Evolutionary conservation across 1,139 yeast species (phyloP), one percentile per base, ranked within the genome.

Genomic region (Zygoascus meyerae): DNA sequence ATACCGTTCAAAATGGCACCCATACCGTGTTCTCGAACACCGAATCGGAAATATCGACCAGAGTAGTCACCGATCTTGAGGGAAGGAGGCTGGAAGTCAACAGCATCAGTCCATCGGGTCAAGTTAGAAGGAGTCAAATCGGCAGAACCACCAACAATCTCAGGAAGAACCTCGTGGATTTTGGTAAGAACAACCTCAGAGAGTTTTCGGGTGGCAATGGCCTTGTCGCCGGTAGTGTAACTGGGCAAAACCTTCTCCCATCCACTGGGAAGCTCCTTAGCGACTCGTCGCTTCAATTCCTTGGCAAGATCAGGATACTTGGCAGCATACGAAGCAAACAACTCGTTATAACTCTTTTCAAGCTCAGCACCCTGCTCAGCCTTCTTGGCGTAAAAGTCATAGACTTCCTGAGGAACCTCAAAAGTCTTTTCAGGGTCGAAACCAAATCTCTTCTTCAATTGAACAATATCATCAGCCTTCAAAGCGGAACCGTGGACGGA

Each of bases 1-100:
- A 92, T 85, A 82, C 99, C 99, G 72, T 94, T 92, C 83, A 92
- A 80, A 68, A 92, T 86, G 58, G 97, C 97, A 73, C 97, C 97
- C 97, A 92, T 90, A 71, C 89, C 98, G 73, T 94, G 98, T 76
- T 92, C 99, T 74, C 99, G 86, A 56, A 92, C 97, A 81, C 99
- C 99, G 70, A 85, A 92, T 75, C 97, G 85, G 70, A 92, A 78
- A 76, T 92, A 92, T 69, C 97, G 84, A 68, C 99, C 99, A 52
- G 79, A 57, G 75, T 83, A 90, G 67, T 80, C 80, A 72, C 98
- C 98, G 57, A 87, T 75, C 46, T 81, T 81, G 56, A 90, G 74
- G 51, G 80, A 65, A 48, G 92, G 87, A 52, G 94, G 89, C 78
- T 92, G 97, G 94, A 90, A 92, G 71, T 92, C 97, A 58, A 78